Conservation (phyloP, 805 yeast species). For the Torulaspora franciscae region DNA sequence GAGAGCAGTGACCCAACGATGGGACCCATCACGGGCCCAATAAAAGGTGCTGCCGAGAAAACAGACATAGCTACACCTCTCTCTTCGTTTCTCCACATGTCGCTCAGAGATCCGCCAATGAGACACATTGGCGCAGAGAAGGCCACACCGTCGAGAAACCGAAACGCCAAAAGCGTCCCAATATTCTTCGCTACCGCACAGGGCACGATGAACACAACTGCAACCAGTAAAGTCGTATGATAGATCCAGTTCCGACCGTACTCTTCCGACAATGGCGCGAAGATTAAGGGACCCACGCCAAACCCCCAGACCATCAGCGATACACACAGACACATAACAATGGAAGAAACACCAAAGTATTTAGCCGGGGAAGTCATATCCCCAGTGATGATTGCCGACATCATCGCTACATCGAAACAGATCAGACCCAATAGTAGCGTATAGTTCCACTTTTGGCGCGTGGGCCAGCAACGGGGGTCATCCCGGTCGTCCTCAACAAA, state of each 20-base stretch:
- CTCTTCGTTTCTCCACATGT: conserved; percentile 60
- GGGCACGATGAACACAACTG: conserved; percentile 55
- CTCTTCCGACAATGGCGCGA: conserved; percentile 64
- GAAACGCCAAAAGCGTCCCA: conserved; percentile 55
- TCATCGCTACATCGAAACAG: conserved; percentile 57
- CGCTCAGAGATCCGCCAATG: conserved; percentile 73
- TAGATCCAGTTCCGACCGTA: conserved; percentile 53
- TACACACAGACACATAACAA: conserved; percentile 54
- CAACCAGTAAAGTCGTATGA: conserved; percentile 45
- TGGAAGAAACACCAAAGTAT: conserved; percentile 49
- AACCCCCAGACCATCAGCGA: conserved; percentile 59
- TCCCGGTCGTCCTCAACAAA: conserved; percentile 45
- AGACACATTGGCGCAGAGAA: conserved; percentile 73
- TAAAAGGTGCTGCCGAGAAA: conserved; percentile 67
- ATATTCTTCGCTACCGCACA: conserved; percentile 59
- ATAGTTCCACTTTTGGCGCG: conserved; percentile 44
- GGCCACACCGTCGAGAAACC: conserved; percentile 65
- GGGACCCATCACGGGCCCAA: conserved; percentile 66
- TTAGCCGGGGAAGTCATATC: conserved; percentile 50
- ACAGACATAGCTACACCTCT: conserved; percentile 64
- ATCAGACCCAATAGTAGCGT: conserved; percentile 47
- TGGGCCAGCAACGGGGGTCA: conserved; percentile 50
- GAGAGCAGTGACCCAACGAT: conserved; percentile 59
- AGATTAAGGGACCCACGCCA: conserved; percentile 59
- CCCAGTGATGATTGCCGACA: conserved; percentile 61